A percentile compares a stretch with the other conserved stretches of the same genome.
Conservation (phyloP, 2,329 filamentous ascomycete genomes). For the Acrocalymma vagum region DNA sequence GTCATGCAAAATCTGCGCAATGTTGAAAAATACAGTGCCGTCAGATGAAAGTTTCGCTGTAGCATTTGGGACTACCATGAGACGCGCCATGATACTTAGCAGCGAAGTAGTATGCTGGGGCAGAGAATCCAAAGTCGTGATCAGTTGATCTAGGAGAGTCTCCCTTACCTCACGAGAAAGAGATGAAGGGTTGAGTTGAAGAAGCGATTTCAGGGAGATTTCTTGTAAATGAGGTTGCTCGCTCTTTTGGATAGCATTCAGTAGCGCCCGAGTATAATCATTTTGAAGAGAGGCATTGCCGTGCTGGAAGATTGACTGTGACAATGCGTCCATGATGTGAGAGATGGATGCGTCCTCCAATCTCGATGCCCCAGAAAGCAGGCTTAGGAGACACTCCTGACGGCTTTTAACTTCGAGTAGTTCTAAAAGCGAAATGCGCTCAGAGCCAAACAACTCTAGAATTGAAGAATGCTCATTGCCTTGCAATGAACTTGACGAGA, state of each 20-base stretch:
- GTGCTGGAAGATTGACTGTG: conserved; percentile 30
- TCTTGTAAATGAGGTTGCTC: conserved; percentile 11
- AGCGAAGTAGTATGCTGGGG: conserved; percentile 14
- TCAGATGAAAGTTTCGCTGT: conserved; percentile 43
- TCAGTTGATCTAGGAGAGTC: conserved; percentile 37
- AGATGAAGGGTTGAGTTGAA: conserved; percentile 31
- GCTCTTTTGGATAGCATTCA: conserved; percentile 18
- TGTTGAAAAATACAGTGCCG: conserved; percentile 31
- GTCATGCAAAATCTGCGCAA: conserved; percentile 33
- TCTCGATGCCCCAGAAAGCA: conserved; percentile 26
- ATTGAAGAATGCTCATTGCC: conserved; percentile 22
- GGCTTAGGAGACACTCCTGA: conserved; percentile 20
- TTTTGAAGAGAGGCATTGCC: conserved; percentile 26
- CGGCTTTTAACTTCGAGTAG: conserved; percentile 23
- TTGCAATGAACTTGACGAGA: conserved; percentile 24
- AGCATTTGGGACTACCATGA: conserved; percentile 46
- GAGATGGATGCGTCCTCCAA: conserved; percentile 12
- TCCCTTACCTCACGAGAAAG: conserved; percentile 43
- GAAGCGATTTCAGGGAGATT: conserved; percentile 24
- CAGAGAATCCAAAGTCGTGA: conserved; percentile 19
- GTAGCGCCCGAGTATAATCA: conserved; percentile 28
- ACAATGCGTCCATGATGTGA: conserved; percentile 24
- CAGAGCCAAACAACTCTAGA: conserved; percentile 35
- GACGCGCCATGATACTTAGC: conserved; percentile 36
- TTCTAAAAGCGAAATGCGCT: conserved; percentile 34